Percentiles rank a stretch among this genome's conserved stretches.
Evolutionary conservation across 176 grass and related monocot species (phyloP).

Genomic region (Zea mays): DNA sequence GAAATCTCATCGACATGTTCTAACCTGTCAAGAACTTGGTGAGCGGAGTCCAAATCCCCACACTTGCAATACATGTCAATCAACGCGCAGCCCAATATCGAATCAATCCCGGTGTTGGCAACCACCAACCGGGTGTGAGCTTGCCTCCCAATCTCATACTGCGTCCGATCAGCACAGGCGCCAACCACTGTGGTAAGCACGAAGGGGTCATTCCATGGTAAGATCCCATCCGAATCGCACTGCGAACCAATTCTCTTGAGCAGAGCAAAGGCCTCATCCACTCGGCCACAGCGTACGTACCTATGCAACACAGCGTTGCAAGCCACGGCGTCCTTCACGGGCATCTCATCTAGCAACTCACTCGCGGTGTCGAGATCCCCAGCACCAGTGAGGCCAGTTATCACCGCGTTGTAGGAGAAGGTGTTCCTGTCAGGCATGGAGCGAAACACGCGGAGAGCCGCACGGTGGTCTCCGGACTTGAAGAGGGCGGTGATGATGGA

Average conservation of each 20-base stretch:
- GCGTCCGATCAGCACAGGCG: slow-evolving; percentile 49
- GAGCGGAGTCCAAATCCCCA: slow-evolving; percentile 49
- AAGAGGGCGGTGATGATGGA: slow-evolving; percentile 46
- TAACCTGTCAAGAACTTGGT: slow-evolving; percentile 34
- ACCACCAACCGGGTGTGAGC: slow-evolving; percentile 48
- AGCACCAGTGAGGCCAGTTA: slow-evolving; percentile 39
- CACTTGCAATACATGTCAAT: slow-evolving; percentile 77
- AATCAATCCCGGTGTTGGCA: slow-evolving; percentile 48
- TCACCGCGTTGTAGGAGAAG: slow-evolving; percentile 57
- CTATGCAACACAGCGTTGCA: slow-evolving; percentile 54
- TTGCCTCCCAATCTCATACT: slow-evolving; percentile 53
- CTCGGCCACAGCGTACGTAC: slow-evolving; percentile 33
- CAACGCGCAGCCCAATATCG: slow-evolving; percentile 52
- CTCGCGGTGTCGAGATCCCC: slow-evolving; percentile 43
- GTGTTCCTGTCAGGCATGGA: slow-evolving; percentile 63
- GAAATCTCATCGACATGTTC: slow-evolving; percentile 58
- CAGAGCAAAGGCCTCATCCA: slow-evolving; percentile 49
- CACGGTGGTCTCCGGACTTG: slow-evolving; percentile 25
- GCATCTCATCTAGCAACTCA: slow-evolving; percentile 57
- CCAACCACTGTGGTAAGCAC: slow-evolving; percentile 67
- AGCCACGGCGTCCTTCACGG: slow-evolving; percentile 46
- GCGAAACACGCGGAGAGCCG: slow-evolving; percentile 49
- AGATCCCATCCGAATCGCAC: not conserved
- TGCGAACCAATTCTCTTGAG: slow-evolving; percentile 40
- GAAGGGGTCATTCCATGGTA: slow-evolving; percentile 47